Evolutionary conservation across 108 stramenopile species (phyloP).

Genomic region (Stephanodiscus triporus): DNA sequence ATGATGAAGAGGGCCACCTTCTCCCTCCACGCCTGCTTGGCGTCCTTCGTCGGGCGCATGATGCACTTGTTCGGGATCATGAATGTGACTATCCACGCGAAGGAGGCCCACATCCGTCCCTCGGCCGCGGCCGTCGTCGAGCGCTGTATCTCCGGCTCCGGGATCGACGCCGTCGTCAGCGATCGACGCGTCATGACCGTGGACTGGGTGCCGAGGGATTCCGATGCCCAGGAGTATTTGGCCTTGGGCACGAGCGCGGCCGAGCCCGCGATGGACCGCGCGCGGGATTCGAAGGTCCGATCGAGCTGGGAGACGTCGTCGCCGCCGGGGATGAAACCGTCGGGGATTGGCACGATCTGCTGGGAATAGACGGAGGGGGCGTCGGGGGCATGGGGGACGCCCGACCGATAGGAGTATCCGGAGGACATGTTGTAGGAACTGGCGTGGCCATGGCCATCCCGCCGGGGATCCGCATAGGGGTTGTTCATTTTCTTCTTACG

Average conservation of each 20-base stretch:
- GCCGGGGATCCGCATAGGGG: too few relatives aligned
- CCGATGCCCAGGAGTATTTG: constrained; percentile 51
- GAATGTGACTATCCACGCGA: constrained; percentile 44
- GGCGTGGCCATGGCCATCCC: neutral
- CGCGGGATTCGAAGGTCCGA: constrained; percentile 49
- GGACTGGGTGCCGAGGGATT: constrained; percentile 41
- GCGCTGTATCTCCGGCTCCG: constrained; percentile 22
- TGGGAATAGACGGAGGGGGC: constrained; percentile 37
- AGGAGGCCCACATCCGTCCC: constrained; percentile 41
- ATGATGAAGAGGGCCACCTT: constrained; percentile 58
- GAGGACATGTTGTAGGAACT: neutral
- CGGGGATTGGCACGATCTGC: constrained; percentile 16
- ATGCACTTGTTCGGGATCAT: constrained; percentile 54
- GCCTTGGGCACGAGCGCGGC: constrained; percentile 51
- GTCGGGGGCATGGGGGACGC: constrained; percentile 6
- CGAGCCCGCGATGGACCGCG: constrained; percentile 45
- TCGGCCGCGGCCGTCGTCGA: constrained; percentile 5
- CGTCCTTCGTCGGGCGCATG: constrained; percentile 42
- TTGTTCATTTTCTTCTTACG: too few relatives aligned
- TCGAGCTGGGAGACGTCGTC: constrained; percentile 39
- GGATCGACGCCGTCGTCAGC: constrained; percentile 36
- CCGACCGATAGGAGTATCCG: neutral
- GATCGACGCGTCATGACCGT: constrained; percentile 49
- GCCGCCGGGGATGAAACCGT: constrained; percentile 6
- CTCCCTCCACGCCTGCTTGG: constrained; percentile 64